A percentile compares a stretch with the other conserved stretches of the same genome.
These are phyloP conservation scores for Paragyromitra xinjiangensis DNA, from an alignment of 495 filamentous ascomycete genomes.

Conservation along the genomic window DNA sequence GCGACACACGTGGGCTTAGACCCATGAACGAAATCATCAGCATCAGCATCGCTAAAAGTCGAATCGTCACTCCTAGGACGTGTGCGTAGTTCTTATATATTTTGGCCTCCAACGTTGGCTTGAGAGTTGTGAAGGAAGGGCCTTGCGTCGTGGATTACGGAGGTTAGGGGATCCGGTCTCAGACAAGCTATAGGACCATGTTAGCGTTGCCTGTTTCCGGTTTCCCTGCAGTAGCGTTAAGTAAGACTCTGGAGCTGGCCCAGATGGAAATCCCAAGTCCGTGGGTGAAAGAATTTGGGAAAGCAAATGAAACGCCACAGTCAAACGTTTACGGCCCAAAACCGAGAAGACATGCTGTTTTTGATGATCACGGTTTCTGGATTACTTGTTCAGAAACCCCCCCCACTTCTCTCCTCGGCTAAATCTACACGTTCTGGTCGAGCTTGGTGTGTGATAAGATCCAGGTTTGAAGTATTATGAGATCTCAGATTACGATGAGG, in stretches of 20 bases:
- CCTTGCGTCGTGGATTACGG: neutral
- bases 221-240: slow-evolving; percentile 3
- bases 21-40: too few relatives aligned
- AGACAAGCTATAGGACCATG: neutral
- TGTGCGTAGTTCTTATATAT: neutral
- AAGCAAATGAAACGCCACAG: slow-evolving; percentile 23
- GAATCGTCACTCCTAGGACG: neutral
- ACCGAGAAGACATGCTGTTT: slow-evolving; percentile 18
- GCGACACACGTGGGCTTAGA: neutral
- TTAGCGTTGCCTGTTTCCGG: neutral
- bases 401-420: neutral
- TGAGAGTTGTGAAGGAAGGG: neutral
- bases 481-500: neutral
- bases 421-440: neutral
- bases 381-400: slow-evolving; percentile 4
- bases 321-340: slow-evolving; percentile 13
- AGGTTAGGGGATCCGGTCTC: neutral
- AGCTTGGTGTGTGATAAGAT: neutral
- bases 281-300: slow-evolving; percentile 27
- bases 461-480: neutral
- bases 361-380: slow-evolving; percentile 19
- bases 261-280: slow-evolving; percentile 37
- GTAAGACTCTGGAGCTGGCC: slow-evolving; percentile 5
- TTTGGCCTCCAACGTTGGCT: neutral
- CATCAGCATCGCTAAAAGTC: neutral